Evolutionary conservation across 768 basidiomycete genomes (phyloP), one percentile per base, ranked within the genome.

Genomic region (Crepidotus variabilis): DNA sequence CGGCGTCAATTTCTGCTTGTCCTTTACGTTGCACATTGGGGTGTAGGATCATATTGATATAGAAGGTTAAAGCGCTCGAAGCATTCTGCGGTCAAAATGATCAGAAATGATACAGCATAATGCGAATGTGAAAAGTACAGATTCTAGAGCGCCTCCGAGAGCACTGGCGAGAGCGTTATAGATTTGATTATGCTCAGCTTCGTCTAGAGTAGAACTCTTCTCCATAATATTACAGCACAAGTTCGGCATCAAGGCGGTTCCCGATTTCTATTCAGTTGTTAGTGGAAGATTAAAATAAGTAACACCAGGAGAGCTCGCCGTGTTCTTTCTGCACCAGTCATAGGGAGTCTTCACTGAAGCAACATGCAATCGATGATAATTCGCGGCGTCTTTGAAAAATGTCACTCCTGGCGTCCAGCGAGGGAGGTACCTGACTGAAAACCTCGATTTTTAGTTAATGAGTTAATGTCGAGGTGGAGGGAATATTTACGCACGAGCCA

Each of bases 331-430:
- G 28, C 45, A 78, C 66, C 67, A 81, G 69, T 39, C 73, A 67
- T 24, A 68, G 48, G 23, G 76, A 60, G 16, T 71, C 71, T 58
- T 52, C 63, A 63, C 72, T 69, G 80, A 72, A 71, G 73, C 47
- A 63, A 66, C 57, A n/a, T 71, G 62, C 14, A 68, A 60, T 47
- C 66, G 61, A 6, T 66, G 63, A 74, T 74, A 79, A 35, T 68
- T 62, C 0, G 67, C 62, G 0, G 78, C 84, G 7, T 71, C 69
- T 24, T 70, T 69, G 62, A 78, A 71, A 73, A 85, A 86, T 0
- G 73, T 73, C 0, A 81, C 74, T 6, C 84, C 85, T 1, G 85
- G 85, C 50, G 79, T 68, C 84, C 82, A 86, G 39, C 62, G 53
- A 1, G 85, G 85, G 2, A 85, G 56, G 60, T 78, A 62, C 77